These are phyloP conservation scores for Pichia sp. DNA, from an alignment of 1,139 yeast species.

Conservation along the genomic window DNA sequence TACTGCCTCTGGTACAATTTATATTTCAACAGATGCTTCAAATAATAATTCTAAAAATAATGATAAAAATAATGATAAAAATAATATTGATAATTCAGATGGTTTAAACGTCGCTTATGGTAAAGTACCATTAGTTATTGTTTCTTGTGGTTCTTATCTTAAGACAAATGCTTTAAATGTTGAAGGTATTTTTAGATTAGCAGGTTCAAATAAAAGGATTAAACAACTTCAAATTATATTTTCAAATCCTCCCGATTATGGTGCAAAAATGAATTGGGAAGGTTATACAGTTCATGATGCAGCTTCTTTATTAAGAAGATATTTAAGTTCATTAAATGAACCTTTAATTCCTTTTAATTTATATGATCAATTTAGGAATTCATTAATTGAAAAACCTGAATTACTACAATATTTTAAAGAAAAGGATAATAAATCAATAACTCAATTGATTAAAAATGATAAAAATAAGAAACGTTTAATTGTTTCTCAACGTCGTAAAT, in stretches of 20 bases:
- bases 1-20: conserved; percentile 71
- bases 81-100: neutral
- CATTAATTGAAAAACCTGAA: conserved; percentile 55
- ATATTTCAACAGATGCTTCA: conserved; percentile 37
- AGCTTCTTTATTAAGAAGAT: conserved; percentile 81
- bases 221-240: conserved; percentile 80
- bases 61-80: neutral
- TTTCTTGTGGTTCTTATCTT: conserved; percentile 84
- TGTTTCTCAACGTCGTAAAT: conserved; percentile 49
- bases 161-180: conserved; percentile 70
- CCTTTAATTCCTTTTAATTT: conserved; percentile 78
- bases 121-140: conserved; percentile 82
- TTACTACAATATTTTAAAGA: conserved; percentile 58
- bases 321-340: conserved; percentile 82
- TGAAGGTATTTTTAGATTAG: conserved; percentile 90
- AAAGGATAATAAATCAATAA: conserved; percentile 22
- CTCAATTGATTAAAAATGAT: neutral
- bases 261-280: conserved; percentile 83
- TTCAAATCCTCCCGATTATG: conserved; percentile 84
- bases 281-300: conserved; percentile 98
- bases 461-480: conserved; percentile 27
- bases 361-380: conserved; percentile 77
- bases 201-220: conserved; percentile 85
- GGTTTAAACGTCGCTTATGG: conserved; percentile 56
- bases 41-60: conserved; percentile 1